These are phyloP conservation scores for Ceratocystis harringtonii DNA, from an alignment of 2,329 filamentous ascomycete genomes.

Conservation along the genomic window DNA sequence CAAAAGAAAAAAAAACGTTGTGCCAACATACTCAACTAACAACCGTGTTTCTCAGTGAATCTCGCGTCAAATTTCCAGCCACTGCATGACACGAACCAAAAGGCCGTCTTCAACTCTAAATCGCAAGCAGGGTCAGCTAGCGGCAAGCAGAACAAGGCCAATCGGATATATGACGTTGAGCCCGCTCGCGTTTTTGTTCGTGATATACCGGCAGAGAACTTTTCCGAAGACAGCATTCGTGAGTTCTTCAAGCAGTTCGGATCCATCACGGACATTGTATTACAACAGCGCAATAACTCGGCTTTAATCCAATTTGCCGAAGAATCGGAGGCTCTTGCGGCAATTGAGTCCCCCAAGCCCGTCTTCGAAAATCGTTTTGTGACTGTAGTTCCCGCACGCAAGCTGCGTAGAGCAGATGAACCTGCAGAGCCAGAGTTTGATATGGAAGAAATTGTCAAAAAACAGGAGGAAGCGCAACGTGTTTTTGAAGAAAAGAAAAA, in stretches of 20 bases:
- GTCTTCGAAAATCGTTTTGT: conserved; percentile 79
- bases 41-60: background rate
- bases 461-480: conserved; percentile 58
- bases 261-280: conserved; percentile 43
- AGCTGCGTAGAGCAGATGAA: conserved; percentile 16
- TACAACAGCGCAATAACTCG: conserved; percentile 51
- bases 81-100: conserved; percentile 20
- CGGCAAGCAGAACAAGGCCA: conserved; percentile 39
- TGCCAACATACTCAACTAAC: background rate
- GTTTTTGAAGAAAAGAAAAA: conserved; percentile 49
- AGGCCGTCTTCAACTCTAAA: conserved; percentile 17
- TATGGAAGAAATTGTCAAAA: conserved; percentile 50
- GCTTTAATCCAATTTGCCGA: conserved; percentile 55
- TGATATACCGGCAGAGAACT: conserved; percentile 58
- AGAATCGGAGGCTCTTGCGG: conserved; percentile 51
- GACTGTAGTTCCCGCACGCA: conserved; percentile 36
- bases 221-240: conserved; percentile 48
- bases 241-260: conserved; percentile 62
- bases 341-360: conserved; percentile 61
- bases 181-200: conserved; percentile 61
- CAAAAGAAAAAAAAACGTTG: background rate
- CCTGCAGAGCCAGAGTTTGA: conserved; percentile 43
- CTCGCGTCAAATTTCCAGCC: background rate
- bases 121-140: conserved; percentile 24
- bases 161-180: conserved; percentile 45